phyloP scores from a whole-genome alignment of 495 filamentous ascomycete species.

The Podospora fimiseda region DNA sequence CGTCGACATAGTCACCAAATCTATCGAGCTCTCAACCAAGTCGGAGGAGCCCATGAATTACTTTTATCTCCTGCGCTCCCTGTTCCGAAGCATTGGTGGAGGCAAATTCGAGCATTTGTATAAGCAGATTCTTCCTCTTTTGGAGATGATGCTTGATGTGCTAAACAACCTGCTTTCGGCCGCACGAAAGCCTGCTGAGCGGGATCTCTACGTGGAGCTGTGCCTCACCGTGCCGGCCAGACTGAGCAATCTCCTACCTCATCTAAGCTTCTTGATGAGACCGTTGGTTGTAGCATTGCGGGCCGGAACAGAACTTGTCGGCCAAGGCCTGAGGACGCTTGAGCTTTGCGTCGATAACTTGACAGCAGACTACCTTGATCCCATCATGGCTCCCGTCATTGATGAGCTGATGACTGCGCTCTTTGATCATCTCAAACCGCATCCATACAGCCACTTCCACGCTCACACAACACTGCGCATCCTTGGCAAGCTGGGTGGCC shows the following conservation, averaged over 20 bases:
- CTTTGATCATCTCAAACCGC: conserved; percentile 87
- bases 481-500: conserved; percentile 89
- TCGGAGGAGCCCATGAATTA: conserved; percentile 99
- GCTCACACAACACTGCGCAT: conserved; percentile 98
- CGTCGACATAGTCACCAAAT: conserved; percentile 90
- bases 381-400: conserved; percentile 98
- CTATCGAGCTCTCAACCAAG: conserved; percentile 88
- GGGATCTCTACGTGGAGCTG: conserved; percentile 95
- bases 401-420: conserved; percentile 96
- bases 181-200: conserved; percentile 79
- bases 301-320: conserved; percentile 86
- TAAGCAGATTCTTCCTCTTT: conserved; percentile 90
- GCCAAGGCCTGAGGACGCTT: conserved; percentile 86
- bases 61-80: conserved; percentile 82
- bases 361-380: conserved; percentile 94
- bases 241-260: conserved; percentile 91
- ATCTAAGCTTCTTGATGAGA: conserved; percentile 94
- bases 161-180: conserved; percentile 88
- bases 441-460: conserved; percentile 93
- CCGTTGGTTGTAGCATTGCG: conserved; percentile 90
- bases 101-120: conserved; percentile 96
- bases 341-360: conserved; percentile 98
- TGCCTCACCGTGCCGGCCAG: conserved; percentile 93
- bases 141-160: conserved; percentile 96
- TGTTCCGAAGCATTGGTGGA: conserved; percentile 95